These are phyloP conservation scores for Penicillium silybi DNA, from an alignment of 495 filamentous ascomycete genomes.

Conservation along the genomic window DNA sequence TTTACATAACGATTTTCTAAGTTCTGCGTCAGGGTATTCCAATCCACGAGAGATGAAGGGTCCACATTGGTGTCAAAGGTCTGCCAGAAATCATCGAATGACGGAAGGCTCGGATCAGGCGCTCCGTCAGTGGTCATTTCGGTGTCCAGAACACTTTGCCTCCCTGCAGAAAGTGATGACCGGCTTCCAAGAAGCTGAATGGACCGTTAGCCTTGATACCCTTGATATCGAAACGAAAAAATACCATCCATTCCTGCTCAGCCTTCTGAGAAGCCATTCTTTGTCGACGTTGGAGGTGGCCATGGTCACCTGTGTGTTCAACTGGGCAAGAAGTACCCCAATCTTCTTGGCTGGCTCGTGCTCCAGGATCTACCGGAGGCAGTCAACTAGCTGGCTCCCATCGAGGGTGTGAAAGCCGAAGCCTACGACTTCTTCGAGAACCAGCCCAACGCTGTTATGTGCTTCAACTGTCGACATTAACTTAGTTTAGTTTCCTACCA, in stretches of 20 bases:
- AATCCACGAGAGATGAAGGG: conserved; percentile 13
- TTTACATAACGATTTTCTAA: neutral
- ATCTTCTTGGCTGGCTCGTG: conserved; percentile 42
- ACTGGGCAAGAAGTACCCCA: conserved; percentile 40
- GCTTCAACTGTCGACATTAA: neutral
- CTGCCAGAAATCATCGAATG: conserved; percentile 22
- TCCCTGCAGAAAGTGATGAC: conserved; percentile 39
- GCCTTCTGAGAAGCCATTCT: conserved; percentile 22
- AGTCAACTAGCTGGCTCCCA: conserved; percentile 30
- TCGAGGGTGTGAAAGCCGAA: conserved; percentile 44
- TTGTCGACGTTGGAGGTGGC: conserved; percentile 54
- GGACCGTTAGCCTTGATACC: conserved; percentile 29
- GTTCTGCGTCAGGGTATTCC: conserved; percentile 8
- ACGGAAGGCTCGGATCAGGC: conserved; percentile 9
- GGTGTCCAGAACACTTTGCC: conserved; percentile 28
- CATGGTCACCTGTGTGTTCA: conserved; percentile 49
- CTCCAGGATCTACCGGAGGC: conserved; percentile 50
- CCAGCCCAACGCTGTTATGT: conserved; percentile 42
- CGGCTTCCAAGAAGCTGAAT: conserved; percentile 23
- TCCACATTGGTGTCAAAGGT: conserved; percentile 18
- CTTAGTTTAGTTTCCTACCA: neutral
- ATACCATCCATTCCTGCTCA: neutral
- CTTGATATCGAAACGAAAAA: conserved; percentile 14
- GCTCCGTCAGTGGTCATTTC: neutral
- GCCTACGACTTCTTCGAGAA: conserved; percentile 48